These are phyloP conservation scores for Tympanopsis confertula DNA, from an alignment of 2,329 filamentous ascomycete genomes.

Conservation along the genomic window DNA sequence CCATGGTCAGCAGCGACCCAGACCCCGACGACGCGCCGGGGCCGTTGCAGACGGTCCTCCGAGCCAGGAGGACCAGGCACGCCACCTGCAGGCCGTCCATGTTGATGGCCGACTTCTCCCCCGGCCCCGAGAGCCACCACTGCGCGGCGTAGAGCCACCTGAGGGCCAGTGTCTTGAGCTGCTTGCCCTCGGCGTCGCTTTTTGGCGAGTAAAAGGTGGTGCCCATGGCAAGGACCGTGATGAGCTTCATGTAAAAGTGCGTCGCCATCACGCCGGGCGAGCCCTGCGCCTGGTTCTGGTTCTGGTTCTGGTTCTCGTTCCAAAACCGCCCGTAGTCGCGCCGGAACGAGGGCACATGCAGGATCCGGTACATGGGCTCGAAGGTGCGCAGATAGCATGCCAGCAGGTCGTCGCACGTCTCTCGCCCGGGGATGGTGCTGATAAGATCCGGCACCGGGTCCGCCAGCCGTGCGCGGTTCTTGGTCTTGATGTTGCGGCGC, in stretches of 20 bases:
- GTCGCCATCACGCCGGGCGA: not conserved
- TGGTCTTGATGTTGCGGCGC: not conserved
- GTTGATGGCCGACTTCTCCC: constrained; percentile 9
- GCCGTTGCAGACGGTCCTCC: constrained; percentile 27
- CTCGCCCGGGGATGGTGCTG: constrained; percentile 13
- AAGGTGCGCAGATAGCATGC: constrained; percentile 34
- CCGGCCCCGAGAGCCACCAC: constrained; percentile 25
- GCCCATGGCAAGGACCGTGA: constrained; percentile 25
- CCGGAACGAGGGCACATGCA: constrained; percentile 40
- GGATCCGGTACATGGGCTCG: constrained; percentile 35
- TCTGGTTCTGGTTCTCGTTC: constrained; percentile 11
- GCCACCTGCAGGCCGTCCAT: constrained; percentile 24
- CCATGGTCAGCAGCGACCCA: constrained; percentile 25
- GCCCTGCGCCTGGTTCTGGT: not conserved
- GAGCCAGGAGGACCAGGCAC: constrained; percentile 23
- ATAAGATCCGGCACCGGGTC: constrained; percentile 12
- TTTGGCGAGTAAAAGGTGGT: constrained; percentile 23
- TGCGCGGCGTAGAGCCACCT: constrained; percentile 28
- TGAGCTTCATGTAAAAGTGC: constrained; percentile 14
- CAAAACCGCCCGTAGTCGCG: constrained; percentile 34
- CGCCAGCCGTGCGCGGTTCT: constrained; percentile 9
- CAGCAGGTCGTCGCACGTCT: constrained; percentile 25
- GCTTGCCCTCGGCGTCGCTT: constrained; percentile 9
- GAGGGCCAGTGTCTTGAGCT: constrained; percentile 14
- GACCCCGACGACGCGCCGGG: constrained; percentile 28